phyloP scores from a whole-genome alignment of 2,329 filamentous ascomycete genomes.

The Claviceps fusiformis region DNA sequence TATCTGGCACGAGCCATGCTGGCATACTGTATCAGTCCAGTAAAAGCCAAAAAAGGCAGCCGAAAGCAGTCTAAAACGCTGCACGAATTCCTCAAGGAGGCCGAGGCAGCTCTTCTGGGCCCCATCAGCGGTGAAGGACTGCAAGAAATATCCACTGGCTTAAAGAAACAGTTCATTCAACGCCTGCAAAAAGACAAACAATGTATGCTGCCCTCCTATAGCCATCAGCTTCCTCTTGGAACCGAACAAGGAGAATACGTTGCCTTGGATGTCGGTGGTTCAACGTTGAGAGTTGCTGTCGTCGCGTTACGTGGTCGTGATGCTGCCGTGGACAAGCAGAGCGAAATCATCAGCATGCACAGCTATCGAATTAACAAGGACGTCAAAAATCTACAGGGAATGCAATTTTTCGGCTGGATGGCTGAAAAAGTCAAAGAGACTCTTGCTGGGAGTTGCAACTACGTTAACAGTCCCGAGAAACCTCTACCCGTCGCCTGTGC shows the following conservation, averaged over 20 bases:
- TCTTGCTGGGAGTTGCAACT: slow-evolving; percentile 29
- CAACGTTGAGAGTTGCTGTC: slow-evolving; percentile 50
- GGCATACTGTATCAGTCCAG: slow-evolving; percentile 36
- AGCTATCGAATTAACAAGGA: slow-evolving; percentile 42
- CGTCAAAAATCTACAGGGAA: slow-evolving; percentile 43
- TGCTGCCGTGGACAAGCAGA: slow-evolving; percentile 24
- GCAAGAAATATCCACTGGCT: slow-evolving; percentile 29
- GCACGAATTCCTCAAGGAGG: slow-evolving; percentile 43
- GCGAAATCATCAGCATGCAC: slow-evolving; percentile 39
- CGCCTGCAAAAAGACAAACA: slow-evolving; percentile 36
- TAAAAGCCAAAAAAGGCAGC: slow-evolving; percentile 18
- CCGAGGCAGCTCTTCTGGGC: slow-evolving; percentile 36
- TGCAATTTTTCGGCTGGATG: slow-evolving; percentile 56
- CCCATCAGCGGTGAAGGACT: slow-evolving; percentile 34
- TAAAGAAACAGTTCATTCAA: slow-evolving; percentile 42
- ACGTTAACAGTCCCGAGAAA: slow-evolving; percentile 21
- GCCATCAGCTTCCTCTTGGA: slow-evolving; percentile 48
- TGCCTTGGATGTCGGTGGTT: slow-evolving; percentile 55
- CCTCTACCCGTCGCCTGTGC: slow-evolving; percentile 47
- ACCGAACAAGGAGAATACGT: slow-evolving; percentile 45
- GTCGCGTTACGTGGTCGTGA: slow-evolving; percentile 42
- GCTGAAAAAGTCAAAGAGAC: slow-evolving; percentile 45
- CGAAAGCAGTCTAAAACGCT: slow-evolving; percentile 16
- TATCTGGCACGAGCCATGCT: slow-evolving; percentile 44
- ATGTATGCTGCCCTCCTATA: slow-evolving; percentile 55